Evolutionary conservation across 176 grass and related monocot species (phyloP).

Genomic region (Eremochloa ophiuroides): DNA sequence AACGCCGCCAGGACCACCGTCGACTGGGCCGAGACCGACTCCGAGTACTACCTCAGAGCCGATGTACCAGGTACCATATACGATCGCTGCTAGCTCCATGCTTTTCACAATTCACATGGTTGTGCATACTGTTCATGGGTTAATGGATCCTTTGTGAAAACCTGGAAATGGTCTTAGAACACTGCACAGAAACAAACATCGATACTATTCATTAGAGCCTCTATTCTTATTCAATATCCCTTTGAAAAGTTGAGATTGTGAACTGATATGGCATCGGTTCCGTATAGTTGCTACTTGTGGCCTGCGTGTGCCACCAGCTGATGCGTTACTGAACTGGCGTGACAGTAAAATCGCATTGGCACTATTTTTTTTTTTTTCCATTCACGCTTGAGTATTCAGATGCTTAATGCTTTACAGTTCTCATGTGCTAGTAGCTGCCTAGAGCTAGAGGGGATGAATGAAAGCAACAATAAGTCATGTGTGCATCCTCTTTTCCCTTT

Average conservation of each 20-base stretch:
- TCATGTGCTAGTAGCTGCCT: not conserved
- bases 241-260: not conserved
- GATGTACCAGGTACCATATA: slow-evolving; percentile 51
- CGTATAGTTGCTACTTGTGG: not conserved
- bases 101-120: not conserved
- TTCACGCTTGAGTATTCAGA: not conserved
- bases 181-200: not conserved
- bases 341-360: not conserved
- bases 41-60: slow-evolving; percentile 58
- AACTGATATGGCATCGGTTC: slow-evolving; percentile 6
- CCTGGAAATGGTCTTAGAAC: not conserved
- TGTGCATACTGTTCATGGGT: not conserved
- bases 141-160: not conserved
- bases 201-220: not conserved
- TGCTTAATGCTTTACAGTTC: not conserved
- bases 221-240: not conserved
- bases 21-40: slow-evolving; percentile 63
- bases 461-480: slow-evolving; percentile 26
- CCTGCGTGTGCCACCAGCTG: not conserved
- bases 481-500: not conserved
- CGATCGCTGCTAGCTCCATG: not conserved
- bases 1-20: slow-evolving; percentile 42
- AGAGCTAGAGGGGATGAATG: not conserved
- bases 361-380: not conserved
- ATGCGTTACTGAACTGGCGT: not conserved